Conservation (phyloP, 768 basidiomycete genomes). For the Baorangia bicolor region DNA sequence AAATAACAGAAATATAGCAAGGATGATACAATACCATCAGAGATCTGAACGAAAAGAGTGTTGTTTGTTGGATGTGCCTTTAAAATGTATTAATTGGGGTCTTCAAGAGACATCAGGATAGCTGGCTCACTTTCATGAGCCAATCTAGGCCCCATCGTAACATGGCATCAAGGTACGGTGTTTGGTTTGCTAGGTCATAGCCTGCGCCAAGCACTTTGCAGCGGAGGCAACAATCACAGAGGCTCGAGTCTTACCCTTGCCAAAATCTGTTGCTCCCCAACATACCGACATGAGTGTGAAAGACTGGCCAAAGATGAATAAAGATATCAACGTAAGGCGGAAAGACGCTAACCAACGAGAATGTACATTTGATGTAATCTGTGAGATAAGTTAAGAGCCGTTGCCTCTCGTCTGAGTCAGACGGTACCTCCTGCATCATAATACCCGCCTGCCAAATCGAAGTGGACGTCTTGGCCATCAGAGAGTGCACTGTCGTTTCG, state of each 20-base stretch:
- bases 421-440: slow-evolving; percentile 87
- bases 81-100: neutral
- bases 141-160: slow-evolving; percentile 90
- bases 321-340: neutral
- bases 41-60: slow-evolving; percentile 78
- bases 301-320: slow-evolving; percentile 43
- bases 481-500: slow-evolving; percentile 75
- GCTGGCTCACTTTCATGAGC: slow-evolving; percentile 73
- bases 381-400: slow-evolving; percentile 2
- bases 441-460: slow-evolving; percentile 85
- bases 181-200: slow-evolving; percentile 84
- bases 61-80: slow-evolving; percentile 78
- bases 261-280: slow-evolving; percentile 88
- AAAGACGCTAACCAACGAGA: slow-evolving; percentile 60
- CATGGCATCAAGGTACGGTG: slow-evolving; percentile 88
- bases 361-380: slow-evolving; percentile 91
- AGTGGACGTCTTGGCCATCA: slow-evolving; percentile 71
- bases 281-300: slow-evolving; percentile 83
- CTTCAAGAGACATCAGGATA: neutral
- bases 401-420: neutral
- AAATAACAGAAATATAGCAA: neutral
- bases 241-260: slow-evolving; percentile 51
- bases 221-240: neutral
- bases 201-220: slow-evolving; percentile 38
- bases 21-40: slow-evolving; percentile 44